These are phyloP conservation scores for Schizophyllum amplum DNA, from an alignment of 1,284 basidiomycete species.

Conservation along the genomic window DNA sequence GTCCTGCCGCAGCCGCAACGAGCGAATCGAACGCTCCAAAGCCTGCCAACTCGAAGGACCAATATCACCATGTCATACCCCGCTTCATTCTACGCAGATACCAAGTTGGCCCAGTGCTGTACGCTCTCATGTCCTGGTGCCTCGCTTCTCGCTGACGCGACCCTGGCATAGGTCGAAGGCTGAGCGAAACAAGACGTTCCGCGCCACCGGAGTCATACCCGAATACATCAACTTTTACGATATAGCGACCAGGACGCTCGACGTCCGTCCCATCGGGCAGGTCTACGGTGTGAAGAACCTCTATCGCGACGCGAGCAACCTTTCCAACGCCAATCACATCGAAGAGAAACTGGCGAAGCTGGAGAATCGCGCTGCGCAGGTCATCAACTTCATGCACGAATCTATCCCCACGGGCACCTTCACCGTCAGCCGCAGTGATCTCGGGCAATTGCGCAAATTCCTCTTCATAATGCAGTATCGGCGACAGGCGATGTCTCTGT, in stretches of 20 bases:
- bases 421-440: slow-evolving; percentile 16
- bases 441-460: slow-evolving; percentile 24
- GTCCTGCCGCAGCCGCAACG: too few species aligned
- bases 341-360: slow-evolving; percentile 20
- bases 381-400: slow-evolving; percentile 16
- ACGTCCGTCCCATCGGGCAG: slow-evolving; percentile 14
- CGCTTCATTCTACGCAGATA: neutral
- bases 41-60: neutral
- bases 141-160: neutral
- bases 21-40: neutral
- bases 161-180: neutral
- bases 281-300: slow-evolving; percentile 22
- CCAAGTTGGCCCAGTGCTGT: neutral
- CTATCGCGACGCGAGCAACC: slow-evolving; percentile 17
- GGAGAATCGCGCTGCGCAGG: slow-evolving; percentile 17
- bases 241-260: slow-evolving; percentile 15
- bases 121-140: neutral
- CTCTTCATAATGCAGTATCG: slow-evolving; percentile 26
- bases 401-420: slow-evolving; percentile 10
- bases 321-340: slow-evolving; percentile 16
- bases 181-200: neutral
- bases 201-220: neutral
- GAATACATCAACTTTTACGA: slow-evolving; percentile 21
- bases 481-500: slow-evolving; percentile 10
- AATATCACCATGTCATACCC: neutral